Base-by-base conservation (phyloP, 2,329 filamentous ascomycete species). In the Aspergillus jensenii region DNA sequence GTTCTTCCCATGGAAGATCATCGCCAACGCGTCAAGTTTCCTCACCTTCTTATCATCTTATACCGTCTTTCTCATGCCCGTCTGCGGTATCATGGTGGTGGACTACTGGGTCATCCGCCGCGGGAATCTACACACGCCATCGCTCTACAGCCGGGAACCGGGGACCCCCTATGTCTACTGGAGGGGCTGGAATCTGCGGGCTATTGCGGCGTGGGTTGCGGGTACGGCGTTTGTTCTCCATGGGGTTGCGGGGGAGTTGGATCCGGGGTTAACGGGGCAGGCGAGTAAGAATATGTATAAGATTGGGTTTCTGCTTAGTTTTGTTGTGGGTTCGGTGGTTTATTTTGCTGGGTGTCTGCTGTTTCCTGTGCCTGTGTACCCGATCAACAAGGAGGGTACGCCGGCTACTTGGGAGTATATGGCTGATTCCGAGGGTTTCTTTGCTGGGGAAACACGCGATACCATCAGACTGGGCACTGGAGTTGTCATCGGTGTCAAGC, bases 1-100 rank as follows among this genome's bases (percentile, higher is more conserved):
- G 2, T 60, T 71, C 23, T 60, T 66, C 6, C 69, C 69, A 0
- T 72, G 69, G 69, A 57, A 69, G 52, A 55, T 71, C 15, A 52
- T 68, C 11, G 62, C 62, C 19, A 62, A 55, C 6, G 69, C 69
- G 3, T 43, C 51, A 12, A 52, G 49, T 7, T 69, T 71, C 46
- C 43, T 70, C 15, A 63, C 61, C n/a, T 69, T 71, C 57, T 46
- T 71, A 3, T 59, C 59, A 14, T 62, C 66, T 25, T 69, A 68
- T 47, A 62, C 59, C 31, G 68, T 71, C 45, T 71, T 71, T 55
- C 59, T 70, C 59, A 68, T 61, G 6, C 67, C 68, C 31, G 23
- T 58, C 8, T 58, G 56, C 37, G 56, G 45, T 31, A 51, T 58
- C 12, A 50, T 58, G 2, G 50, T 58, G 2, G 19, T 43, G 0